Base-by-base conservation (phyloP, 148 eudicot genomes). In the Chenopodium quinoa region DNA sequence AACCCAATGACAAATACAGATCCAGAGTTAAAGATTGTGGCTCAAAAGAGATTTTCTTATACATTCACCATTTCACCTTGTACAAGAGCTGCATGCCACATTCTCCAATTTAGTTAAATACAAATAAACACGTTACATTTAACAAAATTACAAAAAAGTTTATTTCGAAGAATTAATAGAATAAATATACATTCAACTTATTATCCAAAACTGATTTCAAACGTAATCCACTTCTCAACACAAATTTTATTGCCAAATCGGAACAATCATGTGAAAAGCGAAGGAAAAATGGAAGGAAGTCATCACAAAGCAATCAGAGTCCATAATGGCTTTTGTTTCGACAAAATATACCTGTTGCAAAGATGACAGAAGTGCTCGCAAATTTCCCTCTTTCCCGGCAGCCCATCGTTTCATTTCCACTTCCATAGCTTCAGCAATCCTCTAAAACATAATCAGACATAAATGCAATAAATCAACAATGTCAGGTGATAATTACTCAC, bases 381-480 rank as follows among this genome's bases (percentile, higher is more conserved):
- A 86, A 83, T 95, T 95, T 48, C 98, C 98, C 87, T 91, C 97
- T 87, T 95, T 95, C 67, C 98, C 94, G 52, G 94, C 91, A 71
- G 97, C 93, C 98, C 98, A 95, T 16, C 86, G 88, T 86, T 90
- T 95, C 88, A 95, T 93, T 77, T 90, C 85, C 63, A 75, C 62
- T 29, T 90, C 90, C 87, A 91, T 71, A 68, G 87, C 80, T 68
- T 88, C 97, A 64, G 95, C 92, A 80, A 93, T 82, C 84, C 94
- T 91, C 97, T 95, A 88, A 75, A 89, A 75, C 78, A 77, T 63
- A 52, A 79, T 27, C 56, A 68, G 52, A 31, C 48, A 84, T 20
- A 46, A 58, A 52, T 74, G 69, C 3, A 40, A 27, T 10, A 72
- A 80, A 69, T 23, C 69, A 54, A 37, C 16, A 20, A 73, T 20